Percentiles rank a stretch among this genome's conserved stretches.
Evolutionary conservation across 2,329 filamentous ascomycete genomes (phyloP).

Genomic region (Ophiostoma ulmi): DNA sequence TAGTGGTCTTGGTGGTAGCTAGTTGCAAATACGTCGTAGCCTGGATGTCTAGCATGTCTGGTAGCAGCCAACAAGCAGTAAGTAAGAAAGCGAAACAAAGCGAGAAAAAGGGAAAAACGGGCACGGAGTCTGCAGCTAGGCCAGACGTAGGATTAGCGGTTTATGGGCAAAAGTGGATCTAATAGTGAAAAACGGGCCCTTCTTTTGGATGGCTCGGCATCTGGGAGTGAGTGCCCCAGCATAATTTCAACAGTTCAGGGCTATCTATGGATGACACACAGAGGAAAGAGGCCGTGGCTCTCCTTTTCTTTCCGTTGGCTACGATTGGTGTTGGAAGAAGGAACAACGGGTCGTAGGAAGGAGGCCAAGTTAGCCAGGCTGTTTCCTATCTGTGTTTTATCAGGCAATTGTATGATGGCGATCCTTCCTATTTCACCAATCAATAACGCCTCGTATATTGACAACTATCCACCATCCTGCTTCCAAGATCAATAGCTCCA

Average conservation of each 20-base stretch:
- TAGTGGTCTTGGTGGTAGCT: conserved; percentile 6
- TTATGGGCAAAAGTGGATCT: neutral
- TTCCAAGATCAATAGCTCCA: neutral
- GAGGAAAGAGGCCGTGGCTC: neutral
- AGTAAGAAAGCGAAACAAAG: neutral
- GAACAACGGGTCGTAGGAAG: neutral
- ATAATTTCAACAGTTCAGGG: neutral
- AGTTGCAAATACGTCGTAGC: neutral
- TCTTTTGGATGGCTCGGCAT: neutral
- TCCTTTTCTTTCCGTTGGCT: neutral
- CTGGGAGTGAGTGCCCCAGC: neutral
- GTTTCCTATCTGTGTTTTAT: neutral
- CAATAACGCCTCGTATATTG: neutral
- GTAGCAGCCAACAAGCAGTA: neutral
- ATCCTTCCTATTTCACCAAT: neutral
- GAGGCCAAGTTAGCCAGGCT: neutral
- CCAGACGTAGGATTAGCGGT: neutral
- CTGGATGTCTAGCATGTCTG: neutral
- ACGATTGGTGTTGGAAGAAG: neutral
- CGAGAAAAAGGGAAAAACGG: conserved; percentile 2
- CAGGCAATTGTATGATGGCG: neutral
- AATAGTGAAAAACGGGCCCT: neutral
- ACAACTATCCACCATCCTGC: neutral
- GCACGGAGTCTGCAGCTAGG: neutral
- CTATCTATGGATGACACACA: neutral